phyloP scores from a whole-genome alignment of 768 basidiomycete species.

The Xanthoconium stramineum region DNA sequence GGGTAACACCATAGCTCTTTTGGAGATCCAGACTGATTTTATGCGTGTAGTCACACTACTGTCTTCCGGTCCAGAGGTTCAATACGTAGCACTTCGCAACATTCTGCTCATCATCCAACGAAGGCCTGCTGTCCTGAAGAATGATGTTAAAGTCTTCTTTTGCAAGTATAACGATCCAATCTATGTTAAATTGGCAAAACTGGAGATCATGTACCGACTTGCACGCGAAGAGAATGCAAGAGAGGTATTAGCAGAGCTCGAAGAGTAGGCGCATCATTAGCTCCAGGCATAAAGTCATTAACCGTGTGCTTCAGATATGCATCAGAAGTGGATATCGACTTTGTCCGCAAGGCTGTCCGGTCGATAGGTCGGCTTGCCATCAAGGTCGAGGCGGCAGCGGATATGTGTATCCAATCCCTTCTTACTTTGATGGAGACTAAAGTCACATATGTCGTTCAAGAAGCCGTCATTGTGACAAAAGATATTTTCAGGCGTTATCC shows the following conservation, averaged over 20 bases:
- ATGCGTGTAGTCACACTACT: slow-evolving; percentile 73
- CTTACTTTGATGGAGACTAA: slow-evolving; percentile 88
- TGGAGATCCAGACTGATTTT: not conserved
- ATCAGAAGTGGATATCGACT: slow-evolving; percentile 96
- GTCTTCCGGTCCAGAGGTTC: slow-evolving; percentile 97
- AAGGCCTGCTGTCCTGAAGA: slow-evolving; percentile 85
- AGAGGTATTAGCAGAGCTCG: slow-evolving; percentile 90
- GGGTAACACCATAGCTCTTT: slow-evolving; percentile 44
- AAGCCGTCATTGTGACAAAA: slow-evolving; percentile 95
- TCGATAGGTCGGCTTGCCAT: slow-evolving; percentile 98
- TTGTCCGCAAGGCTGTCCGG: slow-evolving; percentile 95
- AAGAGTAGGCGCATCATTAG: slow-evolving; percentile 63
- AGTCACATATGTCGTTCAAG: slow-evolving; percentile 95
- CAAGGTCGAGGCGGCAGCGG: slow-evolving; percentile 88
- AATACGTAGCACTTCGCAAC: slow-evolving; percentile 96
- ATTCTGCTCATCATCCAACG: slow-evolving; percentile 97
- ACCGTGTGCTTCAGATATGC: slow-evolving; percentile 67
- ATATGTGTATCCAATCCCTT: slow-evolving; percentile 84
- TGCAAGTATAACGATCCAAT: slow-evolving; percentile 99
- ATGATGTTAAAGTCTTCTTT: slow-evolving; percentile 99
- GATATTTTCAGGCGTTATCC: slow-evolving; percentile 98
- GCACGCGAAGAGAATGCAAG: slow-evolving; percentile 91
- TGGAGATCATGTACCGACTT: slow-evolving; percentile 98
- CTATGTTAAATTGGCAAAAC: slow-evolving; percentile 96
- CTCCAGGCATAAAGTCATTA: not conserved